These are phyloP conservation scores for Cichorium intybus DNA, from an alignment of 140 eudicot species.

Conservation along the genomic window DNA sequence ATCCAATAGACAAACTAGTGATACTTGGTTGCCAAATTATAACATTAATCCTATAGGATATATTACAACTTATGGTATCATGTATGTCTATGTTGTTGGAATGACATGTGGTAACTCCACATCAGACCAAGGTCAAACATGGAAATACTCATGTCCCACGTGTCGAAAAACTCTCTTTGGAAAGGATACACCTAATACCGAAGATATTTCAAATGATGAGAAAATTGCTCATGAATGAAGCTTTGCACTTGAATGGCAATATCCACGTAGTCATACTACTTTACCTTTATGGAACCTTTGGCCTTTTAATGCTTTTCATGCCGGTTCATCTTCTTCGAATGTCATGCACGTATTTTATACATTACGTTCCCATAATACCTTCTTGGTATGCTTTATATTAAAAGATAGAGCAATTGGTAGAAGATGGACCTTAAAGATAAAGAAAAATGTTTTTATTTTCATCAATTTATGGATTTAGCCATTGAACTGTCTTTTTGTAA, in stretches of 20 bases:
- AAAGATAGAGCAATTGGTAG: no score
- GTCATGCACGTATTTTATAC: conserved; percentile 59
- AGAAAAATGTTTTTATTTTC: no score
- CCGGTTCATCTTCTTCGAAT: conserved; percentile 44
- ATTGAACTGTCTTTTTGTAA: no score
- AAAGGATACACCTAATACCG: conserved; percentile 33
- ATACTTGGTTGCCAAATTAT: no score
- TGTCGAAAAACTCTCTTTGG: conserved; percentile 90
- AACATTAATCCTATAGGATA: no score
- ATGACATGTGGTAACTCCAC: no score
- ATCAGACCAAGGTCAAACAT: conserved; percentile 83
- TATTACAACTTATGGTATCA: no score
- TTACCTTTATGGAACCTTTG: conserved; percentile 70
- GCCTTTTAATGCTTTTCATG: conserved; percentile 73
- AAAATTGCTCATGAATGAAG: conserved; percentile 85
- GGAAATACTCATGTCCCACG: conserved; percentile 87
- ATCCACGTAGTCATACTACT: not conserved
- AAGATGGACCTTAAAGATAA: no score
- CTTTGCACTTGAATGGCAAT: conserved; percentile 60
- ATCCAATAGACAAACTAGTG: no score
- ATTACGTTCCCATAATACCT: not conserved
- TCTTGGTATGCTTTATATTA: no score
- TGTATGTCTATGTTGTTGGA: no score
- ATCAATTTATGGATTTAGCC: no score
- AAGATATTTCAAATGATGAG: conserved; percentile 76